Evolutionary conservation across 257 asterid genomes (phyloP).

Genomic region (Solanum arcanum): DNA sequence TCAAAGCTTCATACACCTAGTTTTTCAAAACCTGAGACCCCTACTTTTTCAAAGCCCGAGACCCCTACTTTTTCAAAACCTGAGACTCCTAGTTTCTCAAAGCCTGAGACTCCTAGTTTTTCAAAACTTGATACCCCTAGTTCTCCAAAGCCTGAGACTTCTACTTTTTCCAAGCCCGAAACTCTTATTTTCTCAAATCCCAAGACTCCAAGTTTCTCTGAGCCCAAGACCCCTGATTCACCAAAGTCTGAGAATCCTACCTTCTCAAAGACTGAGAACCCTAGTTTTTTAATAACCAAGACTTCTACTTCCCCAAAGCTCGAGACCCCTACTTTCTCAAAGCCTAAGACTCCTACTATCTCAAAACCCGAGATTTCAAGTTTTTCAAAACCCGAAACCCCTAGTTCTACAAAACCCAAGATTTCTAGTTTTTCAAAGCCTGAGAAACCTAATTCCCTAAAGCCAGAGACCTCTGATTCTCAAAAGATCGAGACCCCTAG

Average conservation of each 20-base stretch:
- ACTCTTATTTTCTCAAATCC: not conserved
- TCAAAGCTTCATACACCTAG: rapidly evolving
- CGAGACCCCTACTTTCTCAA: no score
- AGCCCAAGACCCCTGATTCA: not conserved
- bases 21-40: not conserved
- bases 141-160: not conserved
- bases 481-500: not conserved
- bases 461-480: not conserved
- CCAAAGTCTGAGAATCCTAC: not conserved
- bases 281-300: no score
- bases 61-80: not conserved
- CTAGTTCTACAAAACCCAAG: not conserved
- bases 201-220: not conserved
- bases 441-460: not conserved
- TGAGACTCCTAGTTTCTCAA: not conserved
- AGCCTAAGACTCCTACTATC: not conserved
- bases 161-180: not conserved
- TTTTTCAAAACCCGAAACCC: not conserved
- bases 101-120: not conserved
- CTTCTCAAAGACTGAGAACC: no score
- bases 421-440: not conserved
- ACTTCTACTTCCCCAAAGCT: not conserved
- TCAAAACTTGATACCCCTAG: not conserved
- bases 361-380: not conserved
- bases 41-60: not conserved